Evolutionary conservation across 352 stramenopile genomes (phyloP).

Genomic region (Plasmopara muralis): DNA sequence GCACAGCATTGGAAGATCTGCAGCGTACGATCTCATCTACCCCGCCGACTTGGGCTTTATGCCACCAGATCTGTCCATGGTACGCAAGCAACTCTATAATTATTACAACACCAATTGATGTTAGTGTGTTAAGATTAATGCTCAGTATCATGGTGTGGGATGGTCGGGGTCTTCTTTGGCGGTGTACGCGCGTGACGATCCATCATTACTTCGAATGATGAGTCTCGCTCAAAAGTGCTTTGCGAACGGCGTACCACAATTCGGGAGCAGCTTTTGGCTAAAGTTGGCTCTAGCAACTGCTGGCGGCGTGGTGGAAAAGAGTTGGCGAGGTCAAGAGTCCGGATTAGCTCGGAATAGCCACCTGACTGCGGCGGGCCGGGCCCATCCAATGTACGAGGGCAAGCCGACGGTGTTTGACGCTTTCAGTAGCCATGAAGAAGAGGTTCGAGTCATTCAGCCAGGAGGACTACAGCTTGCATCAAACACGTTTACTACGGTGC

Average conservation of each 20-base stretch:
- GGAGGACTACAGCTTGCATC: conserved; percentile 44
- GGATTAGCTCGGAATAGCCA: conserved; percentile 62
- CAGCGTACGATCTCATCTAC: conserved; percentile 55
- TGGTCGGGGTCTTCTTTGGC: conserved; percentile 74
- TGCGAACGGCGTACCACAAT: conserved; percentile 53
- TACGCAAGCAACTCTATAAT: conserved; percentile 5
- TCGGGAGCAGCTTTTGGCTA: conserved; percentile 69
- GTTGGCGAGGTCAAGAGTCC: conserved; percentile 57
- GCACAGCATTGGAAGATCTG: conserved; percentile 25
- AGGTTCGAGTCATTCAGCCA: conserved; percentile 51
- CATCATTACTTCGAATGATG: conserved; percentile 41
- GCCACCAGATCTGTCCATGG: conserved; percentile 42
- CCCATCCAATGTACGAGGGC: conserved; percentile 69
- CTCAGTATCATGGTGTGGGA: conserved; percentile 60
- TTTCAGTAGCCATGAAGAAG: conserved; percentile 74
- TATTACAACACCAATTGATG: background rate
- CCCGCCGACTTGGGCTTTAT: conserved; percentile 50
- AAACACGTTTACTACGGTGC: conserved; percentile 54
- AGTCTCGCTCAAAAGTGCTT: conserved; percentile 36
- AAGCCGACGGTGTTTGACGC: conserved; percentile 62
- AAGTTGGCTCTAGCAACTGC: conserved; percentile 54
- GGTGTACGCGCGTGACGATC: conserved; percentile 49
- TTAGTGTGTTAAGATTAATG: conserved; percentile 2
- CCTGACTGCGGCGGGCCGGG: conserved; percentile 44
- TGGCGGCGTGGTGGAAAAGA: conserved; percentile 52